Conservation (phyloP, 345 rosid species). For the Jatropha curcas region DNA sequence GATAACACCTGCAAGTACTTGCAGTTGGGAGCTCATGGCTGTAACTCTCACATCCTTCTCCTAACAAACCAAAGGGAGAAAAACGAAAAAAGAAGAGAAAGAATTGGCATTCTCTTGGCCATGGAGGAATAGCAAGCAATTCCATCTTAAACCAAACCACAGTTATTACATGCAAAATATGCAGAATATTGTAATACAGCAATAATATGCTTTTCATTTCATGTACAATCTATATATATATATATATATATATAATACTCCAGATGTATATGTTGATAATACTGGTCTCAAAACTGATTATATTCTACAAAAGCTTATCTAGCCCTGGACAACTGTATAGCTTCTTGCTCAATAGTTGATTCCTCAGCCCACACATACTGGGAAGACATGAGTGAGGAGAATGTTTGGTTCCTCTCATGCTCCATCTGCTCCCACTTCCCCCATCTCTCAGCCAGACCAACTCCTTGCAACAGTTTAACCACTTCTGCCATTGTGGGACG, state of each 20-base stretch:
- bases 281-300: conserved; percentile 8
- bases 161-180: not conserved
- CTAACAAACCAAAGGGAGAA: too few species aligned
- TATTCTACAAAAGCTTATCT: conserved; percentile 46
- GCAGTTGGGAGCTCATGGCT: too few species aligned
- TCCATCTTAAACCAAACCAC: not conserved
- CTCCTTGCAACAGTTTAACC: conserved; percentile 76
- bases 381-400: conserved; percentile 49
- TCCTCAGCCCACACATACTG: conserved; percentile 71
- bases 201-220: not conserved
- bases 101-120: too few species aligned
- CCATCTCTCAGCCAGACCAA: conserved; percentile 71
- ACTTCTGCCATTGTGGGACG: conserved; percentile 77
- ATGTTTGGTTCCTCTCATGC: conserved; percentile 56
- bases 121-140: not conserved
- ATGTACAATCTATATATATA: not conserved
- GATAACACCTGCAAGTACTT: too few species aligned
- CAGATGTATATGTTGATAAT: not conserved
- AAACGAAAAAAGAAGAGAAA: too few species aligned
- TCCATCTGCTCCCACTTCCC: conserved; percentile 71
- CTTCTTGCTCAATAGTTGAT: conserved; percentile 64
- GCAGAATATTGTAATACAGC: not conserved
- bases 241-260: too few species aligned
- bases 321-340: conserved; percentile 72
- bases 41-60: too few species aligned